These are phyloP conservation scores for Hyaloperonospora arabidopsidis DNA, from an alignment of 352 stramenopile species.

Conservation along the genomic window DNA sequence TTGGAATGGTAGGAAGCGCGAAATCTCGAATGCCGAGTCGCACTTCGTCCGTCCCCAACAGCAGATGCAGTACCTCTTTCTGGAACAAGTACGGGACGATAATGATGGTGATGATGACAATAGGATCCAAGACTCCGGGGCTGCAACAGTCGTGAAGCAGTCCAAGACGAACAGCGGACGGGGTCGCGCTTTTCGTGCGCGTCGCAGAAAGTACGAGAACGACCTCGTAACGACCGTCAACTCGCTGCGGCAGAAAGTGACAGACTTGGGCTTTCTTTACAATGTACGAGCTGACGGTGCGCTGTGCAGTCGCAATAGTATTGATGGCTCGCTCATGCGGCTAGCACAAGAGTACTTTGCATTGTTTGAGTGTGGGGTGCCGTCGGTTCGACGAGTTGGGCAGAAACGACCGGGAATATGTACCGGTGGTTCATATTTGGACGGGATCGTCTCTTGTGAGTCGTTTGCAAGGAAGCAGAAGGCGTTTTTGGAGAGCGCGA, in stretches of 20 bases:
- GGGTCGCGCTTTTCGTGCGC: conserved; percentile 48
- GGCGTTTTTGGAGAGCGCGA: conserved; percentile 27
- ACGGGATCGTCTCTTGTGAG: background rate
- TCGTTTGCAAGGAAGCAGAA: conserved; percentile 24
- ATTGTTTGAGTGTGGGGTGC: conserved; percentile 42
- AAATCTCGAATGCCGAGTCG: no score
- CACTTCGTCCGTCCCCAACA: no score
- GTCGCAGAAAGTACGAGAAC: conserved; percentile 41
- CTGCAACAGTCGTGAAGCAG: conserved; percentile 7
- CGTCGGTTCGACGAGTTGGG: conserved; percentile 12
- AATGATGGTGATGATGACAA: no score
- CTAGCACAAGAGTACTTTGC: conserved; percentile 40
- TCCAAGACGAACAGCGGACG: conserved; percentile 66
- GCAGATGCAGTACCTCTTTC: no score
- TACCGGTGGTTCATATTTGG: conserved; percentile 4
- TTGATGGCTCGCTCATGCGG: conserved; percentile 36
- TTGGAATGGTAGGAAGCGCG: no score
- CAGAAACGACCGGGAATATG: conserved; percentile 29
- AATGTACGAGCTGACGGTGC: conserved; percentile 33
- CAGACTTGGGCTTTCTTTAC: conserved; percentile 37
- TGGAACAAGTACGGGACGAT: no score
- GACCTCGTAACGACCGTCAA: conserved; percentile 30
- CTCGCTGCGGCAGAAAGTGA: conserved; percentile 38
- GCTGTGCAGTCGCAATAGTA: conserved; percentile 28
- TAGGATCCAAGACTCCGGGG: no score